Conservation (phyloP, 148 eudicot species). For the Diospyros kaki region DNA sequence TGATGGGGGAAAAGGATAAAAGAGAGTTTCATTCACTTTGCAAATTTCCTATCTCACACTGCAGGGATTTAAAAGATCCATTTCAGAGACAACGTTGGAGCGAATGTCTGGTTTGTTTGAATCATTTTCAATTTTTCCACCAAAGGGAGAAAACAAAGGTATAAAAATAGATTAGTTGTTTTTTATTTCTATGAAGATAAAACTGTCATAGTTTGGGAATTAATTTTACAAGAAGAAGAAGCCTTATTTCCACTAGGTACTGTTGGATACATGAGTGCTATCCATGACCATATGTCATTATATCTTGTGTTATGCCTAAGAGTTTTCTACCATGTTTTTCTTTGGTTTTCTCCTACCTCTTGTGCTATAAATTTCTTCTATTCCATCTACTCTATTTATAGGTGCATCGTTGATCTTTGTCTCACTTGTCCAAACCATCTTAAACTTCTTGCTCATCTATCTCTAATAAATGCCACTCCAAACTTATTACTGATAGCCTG, state of each 20-base stretch:
- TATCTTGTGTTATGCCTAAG: background rate
- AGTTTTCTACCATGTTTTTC: too few species aligned
- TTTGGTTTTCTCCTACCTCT: too few species aligned
- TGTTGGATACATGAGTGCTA: too few species aligned
- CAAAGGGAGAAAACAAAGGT: slow-evolving; percentile 66
- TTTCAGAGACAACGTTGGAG: slow-evolving; percentile 69
- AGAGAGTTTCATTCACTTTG: background rate
- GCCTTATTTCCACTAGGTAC: too few species aligned
- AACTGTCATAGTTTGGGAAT: background rate
- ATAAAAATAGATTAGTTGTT: background rate
- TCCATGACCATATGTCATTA: background rate
- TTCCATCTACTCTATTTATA: too few species aligned
- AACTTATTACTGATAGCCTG: too few species aligned
- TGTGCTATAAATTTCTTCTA: too few species aligned
- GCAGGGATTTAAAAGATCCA: slow-evolving; percentile 65
- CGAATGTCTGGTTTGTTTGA: slow-evolving; percentile 70
- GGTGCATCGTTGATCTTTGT: too few species aligned
- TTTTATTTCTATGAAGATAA: background rate
- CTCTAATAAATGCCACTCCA: too few species aligned
- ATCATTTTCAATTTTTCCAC: slow-evolving; percentile 49
- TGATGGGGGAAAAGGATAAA: background rate
- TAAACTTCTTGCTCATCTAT: too few species aligned
- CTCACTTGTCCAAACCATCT: too few species aligned
- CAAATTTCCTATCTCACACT: slow-evolving; percentile 15
- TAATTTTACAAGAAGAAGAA: too few species aligned